Percentiles rank a stretch among this genome's conserved stretches.
Conservation (phyloP, 371 early-diverging fungal species). For the Mucor piriformis region DNA sequence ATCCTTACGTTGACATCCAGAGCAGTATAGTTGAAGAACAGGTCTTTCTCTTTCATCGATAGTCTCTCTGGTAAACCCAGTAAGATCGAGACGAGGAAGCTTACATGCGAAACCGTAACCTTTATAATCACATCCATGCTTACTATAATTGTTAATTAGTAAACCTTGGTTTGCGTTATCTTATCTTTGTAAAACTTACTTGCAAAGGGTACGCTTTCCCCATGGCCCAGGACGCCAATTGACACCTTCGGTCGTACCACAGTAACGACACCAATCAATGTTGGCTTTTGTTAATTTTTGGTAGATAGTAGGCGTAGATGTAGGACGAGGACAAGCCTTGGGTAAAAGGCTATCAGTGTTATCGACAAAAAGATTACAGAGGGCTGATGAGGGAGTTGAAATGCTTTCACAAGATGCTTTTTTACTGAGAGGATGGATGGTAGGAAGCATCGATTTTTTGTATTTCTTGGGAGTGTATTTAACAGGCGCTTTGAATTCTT, state of each 20-base stretch:
- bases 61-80: slow-evolving; percentile 73
- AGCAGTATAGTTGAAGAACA: slow-evolving; percentile 86
- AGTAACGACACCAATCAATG: slow-evolving; percentile 92
- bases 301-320: slow-evolving; percentile 55
- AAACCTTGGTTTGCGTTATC: neutral
- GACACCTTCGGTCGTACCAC: slow-evolving; percentile 90
- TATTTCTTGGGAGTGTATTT: neutral
- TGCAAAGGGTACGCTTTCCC: slow-evolving; percentile 94
- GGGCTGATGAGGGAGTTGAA: neutral
- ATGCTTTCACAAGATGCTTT: neutral
- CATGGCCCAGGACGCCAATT: slow-evolving; percentile 95
- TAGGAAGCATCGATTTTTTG: neutral
- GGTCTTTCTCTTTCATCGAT: slow-evolving; percentile 81
- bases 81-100: slow-evolving; percentile 82
- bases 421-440: neutral
- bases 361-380: neutral
- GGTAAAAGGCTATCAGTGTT: neutral
- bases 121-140: slow-evolving; percentile 94
- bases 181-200: slow-evolving; percentile 49
- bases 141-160: slow-evolving; percentile 57
- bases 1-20: slow-evolving; percentile 75
- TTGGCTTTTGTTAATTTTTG: slow-evolving; percentile 66
- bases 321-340: slow-evolving; percentile 11
- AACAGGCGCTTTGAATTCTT: slow-evolving; percentile 9
- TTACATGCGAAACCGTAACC: slow-evolving; percentile 92